These are phyloP conservation scores for Suillus brevipes DNA, from an alignment of 768 basidiomycete species.

Conservation along the genomic window DNA sequence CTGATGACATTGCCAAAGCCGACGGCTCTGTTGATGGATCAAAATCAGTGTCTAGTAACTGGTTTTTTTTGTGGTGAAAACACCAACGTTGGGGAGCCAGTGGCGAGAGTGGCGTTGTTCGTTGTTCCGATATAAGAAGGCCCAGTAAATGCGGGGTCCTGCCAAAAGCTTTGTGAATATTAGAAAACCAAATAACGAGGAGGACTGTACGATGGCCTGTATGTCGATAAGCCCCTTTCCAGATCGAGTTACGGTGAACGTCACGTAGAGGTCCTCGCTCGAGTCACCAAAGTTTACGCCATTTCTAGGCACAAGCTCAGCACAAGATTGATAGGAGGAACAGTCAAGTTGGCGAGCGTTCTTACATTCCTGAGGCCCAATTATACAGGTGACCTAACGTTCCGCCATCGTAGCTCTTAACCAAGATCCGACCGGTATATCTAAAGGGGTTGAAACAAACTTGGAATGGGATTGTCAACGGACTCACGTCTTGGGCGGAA, in stretches of 20 bases:
- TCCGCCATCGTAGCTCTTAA: slow-evolving; percentile 32
- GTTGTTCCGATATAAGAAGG: slow-evolving; percentile 42
- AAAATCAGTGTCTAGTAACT: neutral
- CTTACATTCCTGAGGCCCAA: slow-evolving; percentile 28
- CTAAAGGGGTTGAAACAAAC: slow-evolving; percentile 5
- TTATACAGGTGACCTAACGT: slow-evolving; percentile 37
- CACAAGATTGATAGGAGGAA: neutral
- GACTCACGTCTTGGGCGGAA: slow-evolving; percentile 23
- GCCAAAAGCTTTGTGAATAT: neutral
- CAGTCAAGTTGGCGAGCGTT: neutral
- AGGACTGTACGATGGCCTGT: slow-evolving; percentile 34
- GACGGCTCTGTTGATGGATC: slow-evolving; percentile 28
- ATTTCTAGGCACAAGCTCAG: slow-evolving; percentile 22
- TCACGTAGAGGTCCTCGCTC: slow-evolving; percentile 35
- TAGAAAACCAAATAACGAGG: neutral
- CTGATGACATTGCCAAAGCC: slow-evolving; percentile 37
- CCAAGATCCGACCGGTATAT: slow-evolving; percentile 40
- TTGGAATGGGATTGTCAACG: neutral
- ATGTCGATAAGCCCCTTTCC: slow-evolving; percentile 34
- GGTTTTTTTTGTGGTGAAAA: neutral
- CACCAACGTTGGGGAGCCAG: slow-evolving; percentile 16
- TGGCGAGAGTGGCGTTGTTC: slow-evolving; percentile 16
- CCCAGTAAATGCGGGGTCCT: slow-evolving; percentile 43
- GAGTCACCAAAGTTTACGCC: slow-evolving; percentile 35
- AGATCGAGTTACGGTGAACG: slow-evolving; percentile 28